These are phyloP conservation scores for Amphibolis antarctica DNA, from an alignment of 106 monocot species.

Conservation along the genomic window DNA sequence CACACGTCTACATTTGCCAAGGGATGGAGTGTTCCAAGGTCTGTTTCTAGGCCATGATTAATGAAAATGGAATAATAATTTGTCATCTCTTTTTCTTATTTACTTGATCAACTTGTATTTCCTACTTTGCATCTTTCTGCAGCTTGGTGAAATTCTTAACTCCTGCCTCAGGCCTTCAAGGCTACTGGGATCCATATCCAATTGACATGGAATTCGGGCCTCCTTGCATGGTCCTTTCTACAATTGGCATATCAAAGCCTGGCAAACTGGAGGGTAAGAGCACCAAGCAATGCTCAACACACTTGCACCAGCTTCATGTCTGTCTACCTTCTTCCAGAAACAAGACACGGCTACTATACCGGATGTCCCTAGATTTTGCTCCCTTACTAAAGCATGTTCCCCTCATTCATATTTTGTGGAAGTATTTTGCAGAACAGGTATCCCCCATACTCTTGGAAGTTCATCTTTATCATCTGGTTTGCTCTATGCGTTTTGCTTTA, in stretches of 20 bases:
- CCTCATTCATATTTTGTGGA: slow-evolving; percentile 78
- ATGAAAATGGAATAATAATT: neutral
- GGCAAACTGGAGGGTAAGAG: slow-evolving; percentile 79
- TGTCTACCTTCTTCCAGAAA: slow-evolving; percentile 85
- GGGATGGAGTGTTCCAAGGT: slow-evolving; percentile 99
- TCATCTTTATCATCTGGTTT: neutral
- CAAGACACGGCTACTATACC: slow-evolving; percentile 80
- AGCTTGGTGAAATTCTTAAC: slow-evolving; percentile 97
- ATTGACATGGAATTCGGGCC: slow-evolving; percentile 99
- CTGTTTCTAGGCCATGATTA: neutral
- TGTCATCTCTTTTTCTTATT: neutral
- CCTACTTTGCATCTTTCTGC: slow-evolving; percentile 13
- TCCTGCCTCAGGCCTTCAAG: slow-evolving; percentile 77
- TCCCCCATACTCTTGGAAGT: neutral
- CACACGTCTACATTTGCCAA: slow-evolving; percentile 98
- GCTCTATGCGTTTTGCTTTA: neutral
- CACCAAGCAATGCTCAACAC: slow-evolving; percentile 67
- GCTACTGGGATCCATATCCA: slow-evolving; percentile 99
- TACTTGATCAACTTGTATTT: neutral
- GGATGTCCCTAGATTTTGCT: slow-evolving; percentile 96
- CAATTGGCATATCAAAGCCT: slow-evolving; percentile 95
- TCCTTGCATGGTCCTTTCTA: slow-evolving; percentile 89
- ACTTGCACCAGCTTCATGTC: slow-evolving; percentile 91
- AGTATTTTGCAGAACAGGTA: slow-evolving; percentile 85
- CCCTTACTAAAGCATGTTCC: slow-evolving; percentile 75